Conservation (phyloP, 2,329 filamentous ascomycete genomes). For the Cladosporium austrohemisphaericum region DNA sequence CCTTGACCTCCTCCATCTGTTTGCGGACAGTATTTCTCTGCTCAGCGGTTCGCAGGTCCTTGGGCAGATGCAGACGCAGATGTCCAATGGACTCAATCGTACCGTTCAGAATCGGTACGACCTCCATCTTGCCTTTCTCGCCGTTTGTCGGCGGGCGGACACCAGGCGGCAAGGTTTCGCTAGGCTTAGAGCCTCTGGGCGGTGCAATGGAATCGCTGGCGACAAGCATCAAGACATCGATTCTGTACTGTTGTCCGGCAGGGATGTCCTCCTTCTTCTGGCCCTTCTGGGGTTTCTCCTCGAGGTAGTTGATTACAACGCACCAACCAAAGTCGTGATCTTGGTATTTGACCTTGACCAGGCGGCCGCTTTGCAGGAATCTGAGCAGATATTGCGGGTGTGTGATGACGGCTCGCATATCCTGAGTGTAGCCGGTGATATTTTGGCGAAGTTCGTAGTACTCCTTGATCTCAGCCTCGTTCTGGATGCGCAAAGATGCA, state of each 20-base stretch:
- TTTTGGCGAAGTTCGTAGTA: slow-evolving; percentile 90
- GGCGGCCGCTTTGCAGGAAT: slow-evolving; percentile 81
- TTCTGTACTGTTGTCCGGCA: slow-evolving; percentile 72
- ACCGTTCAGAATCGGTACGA: slow-evolving; percentile 80
- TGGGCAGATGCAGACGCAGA: slow-evolving; percentile 76
- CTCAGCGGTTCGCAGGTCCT: slow-evolving; percentile 65
- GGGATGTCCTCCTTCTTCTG: slow-evolving; percentile 62
- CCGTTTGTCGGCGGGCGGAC: slow-evolving; percentile 58
- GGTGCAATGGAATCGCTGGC: slow-evolving; percentile 54
- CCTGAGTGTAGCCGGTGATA: slow-evolving; percentile 75
- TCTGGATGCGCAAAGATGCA: slow-evolving; percentile 70
- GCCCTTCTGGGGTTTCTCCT: slow-evolving; percentile 55
- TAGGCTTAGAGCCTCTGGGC: slow-evolving; percentile 24
- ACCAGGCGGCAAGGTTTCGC: slow-evolving; percentile 58
- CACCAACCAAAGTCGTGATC: slow-evolving; percentile 92
- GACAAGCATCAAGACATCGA: slow-evolving; percentile 74
- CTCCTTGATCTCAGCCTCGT: slow-evolving; percentile 85
- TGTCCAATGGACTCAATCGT: slow-evolving; percentile 83
- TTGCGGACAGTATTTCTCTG: slow-evolving; percentile 67
- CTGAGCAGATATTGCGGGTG: slow-evolving; percentile 82
- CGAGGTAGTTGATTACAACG: slow-evolving; percentile 74
- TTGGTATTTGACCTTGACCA: slow-evolving; percentile 78
- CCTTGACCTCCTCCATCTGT: slow-evolving; percentile 71
- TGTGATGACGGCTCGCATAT: slow-evolving; percentile 88
- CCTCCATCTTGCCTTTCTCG: slow-evolving; percentile 69